These are phyloP conservation scores for Candida argentea DNA, from an alignment of 805 yeast species.

Conservation along the genomic window DNA sequence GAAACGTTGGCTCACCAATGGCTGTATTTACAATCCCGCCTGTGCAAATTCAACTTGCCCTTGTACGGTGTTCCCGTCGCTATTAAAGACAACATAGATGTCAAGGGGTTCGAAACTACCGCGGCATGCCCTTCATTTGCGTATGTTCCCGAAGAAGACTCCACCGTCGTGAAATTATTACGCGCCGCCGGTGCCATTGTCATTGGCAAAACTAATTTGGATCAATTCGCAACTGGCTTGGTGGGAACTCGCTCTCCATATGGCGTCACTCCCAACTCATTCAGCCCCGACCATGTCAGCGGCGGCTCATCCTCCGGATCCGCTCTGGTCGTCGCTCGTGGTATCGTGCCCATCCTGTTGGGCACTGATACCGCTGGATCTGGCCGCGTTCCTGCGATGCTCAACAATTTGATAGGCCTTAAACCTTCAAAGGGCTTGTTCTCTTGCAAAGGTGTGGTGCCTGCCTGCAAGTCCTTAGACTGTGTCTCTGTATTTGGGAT, in stretches of 20 bases:
- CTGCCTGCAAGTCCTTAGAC: constrained; percentile 92
- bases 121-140: constrained; percentile 90
- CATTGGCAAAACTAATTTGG: constrained; percentile 89
- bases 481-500: constrained; percentile 82
- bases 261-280: constrained; percentile 78
- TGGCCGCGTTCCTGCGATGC: constrained; percentile 94
- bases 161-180: constrained; percentile 64
- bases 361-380: constrained; percentile 99
- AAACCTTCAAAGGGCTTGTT: constrained; percentile 89
- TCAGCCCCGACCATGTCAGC: constrained; percentile 66
- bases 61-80: constrained; percentile 94
- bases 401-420: constrained; percentile 84
- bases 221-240: constrained; percentile 95
- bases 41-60: constrained; percentile 45
- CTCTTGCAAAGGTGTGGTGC: constrained; percentile 87
- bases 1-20: constrained; percentile 69
- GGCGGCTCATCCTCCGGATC: constrained; percentile 98
- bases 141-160: constrained; percentile 59
- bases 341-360: constrained; percentile 77
- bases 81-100: constrained; percentile 91
- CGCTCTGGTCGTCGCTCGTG: constrained; percentile 84
- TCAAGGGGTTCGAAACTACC: constrained; percentile 69
- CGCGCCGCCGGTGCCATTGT: constrained; percentile 88
- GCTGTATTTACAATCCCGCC: constrained; percentile 57
- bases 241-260: constrained; percentile 95